Evolutionary conservation across 2,329 filamentous ascomycete species (phyloP).

Genomic region (Pestalotiopsis sp.): DNA sequence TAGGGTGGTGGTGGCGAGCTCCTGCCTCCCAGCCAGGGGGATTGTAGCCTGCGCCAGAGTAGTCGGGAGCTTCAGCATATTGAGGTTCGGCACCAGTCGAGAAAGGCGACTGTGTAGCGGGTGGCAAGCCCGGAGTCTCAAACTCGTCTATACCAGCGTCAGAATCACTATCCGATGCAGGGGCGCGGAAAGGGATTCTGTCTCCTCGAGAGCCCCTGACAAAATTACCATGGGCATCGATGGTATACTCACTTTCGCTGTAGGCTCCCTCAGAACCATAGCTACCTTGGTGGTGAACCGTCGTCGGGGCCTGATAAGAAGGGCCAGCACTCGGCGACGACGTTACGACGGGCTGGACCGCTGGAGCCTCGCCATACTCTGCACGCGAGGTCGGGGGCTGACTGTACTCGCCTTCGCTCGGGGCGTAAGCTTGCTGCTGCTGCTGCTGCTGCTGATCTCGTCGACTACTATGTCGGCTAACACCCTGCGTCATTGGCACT

Average conservation of each 20-base stretch:
- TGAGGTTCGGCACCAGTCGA: conserved; percentile 28
- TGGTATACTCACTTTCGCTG: conserved; percentile 72
- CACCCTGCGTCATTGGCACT: conserved; percentile 83
- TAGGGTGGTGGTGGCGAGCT: conserved; percentile 83
- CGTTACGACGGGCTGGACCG: conserved; percentile 42
- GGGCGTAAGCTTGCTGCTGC: conserved; percentile 29
- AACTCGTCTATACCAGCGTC: conserved; percentile 55
- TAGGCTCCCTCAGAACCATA: conserved; percentile 64
- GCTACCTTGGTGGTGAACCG: conserved; percentile 49
- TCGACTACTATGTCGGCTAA: conserved; percentile 55
- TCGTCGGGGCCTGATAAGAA: conserved; percentile 45
- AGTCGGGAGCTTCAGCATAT: conserved; percentile 56
- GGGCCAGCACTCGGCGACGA: conserved; percentile 44
- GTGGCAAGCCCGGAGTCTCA: conserved; percentile 52
- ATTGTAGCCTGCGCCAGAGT: conserved; percentile 67
- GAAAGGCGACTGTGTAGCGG: conserved; percentile 33
- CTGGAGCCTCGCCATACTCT: conserved; percentile 44
- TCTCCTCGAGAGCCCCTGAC: conserved; percentile 63
- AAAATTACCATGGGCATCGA: conserved; percentile 63
- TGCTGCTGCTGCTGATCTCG: conserved; percentile 32
- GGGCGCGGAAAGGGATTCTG: conserved; percentile 56
- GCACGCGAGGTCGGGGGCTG: conserved; percentile 32
- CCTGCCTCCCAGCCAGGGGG: conserved; percentile 70
- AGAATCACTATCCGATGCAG: conserved; percentile 44
- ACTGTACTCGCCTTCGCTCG: conserved; percentile 32